A percentile compares a stretch with the other conserved stretches of the same genome.
Conservation (phyloP, 768 basidiomycete genomes). For the Leccinum longicurvipes region DNA sequence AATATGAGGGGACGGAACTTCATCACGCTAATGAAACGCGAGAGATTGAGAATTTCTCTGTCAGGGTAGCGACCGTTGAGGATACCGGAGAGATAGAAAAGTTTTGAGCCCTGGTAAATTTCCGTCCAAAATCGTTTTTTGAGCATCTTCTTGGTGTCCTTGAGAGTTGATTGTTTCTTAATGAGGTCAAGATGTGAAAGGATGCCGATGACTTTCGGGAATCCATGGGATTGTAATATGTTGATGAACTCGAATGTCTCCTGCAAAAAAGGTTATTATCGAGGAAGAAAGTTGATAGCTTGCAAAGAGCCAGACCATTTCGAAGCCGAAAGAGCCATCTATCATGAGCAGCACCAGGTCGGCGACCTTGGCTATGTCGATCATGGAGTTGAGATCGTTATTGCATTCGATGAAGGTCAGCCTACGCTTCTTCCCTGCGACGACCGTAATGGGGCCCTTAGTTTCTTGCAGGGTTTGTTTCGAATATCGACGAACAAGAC, state of each 20-base stretch:
- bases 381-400: slow-evolving; percentile 97
- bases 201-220: slow-evolving; percentile 97
- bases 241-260: slow-evolving; percentile 99
- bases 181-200: slow-evolving; percentile 96
- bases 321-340: slow-evolving; percentile 96
- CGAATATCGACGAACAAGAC: slow-evolving; percentile 86
- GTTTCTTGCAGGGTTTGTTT: slow-evolving; percentile 90
- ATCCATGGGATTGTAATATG: slow-evolving; percentile 93
- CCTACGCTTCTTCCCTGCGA: slow-evolving; percentile 87
- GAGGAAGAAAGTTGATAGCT: background rate
- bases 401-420: slow-evolving; percentile 98
- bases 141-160: slow-evolving; percentile 86
- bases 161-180: slow-evolving; percentile 83
- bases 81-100: slow-evolving; percentile 96
- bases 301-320: slow-evolving; percentile 71
- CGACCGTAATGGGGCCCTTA: slow-evolving; percentile 92
- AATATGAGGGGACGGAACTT: slow-evolving; percentile 98
- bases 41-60: slow-evolving; percentile 92
- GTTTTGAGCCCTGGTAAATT: slow-evolving; percentile 97
- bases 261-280: slow-evolving; percentile 38
- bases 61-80: slow-evolving; percentile 98
- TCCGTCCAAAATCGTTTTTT: slow-evolving; percentile 99
- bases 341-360: slow-evolving; percentile 97
- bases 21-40: slow-evolving; percentile 95
- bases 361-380: slow-evolving; percentile 95